Evolutionary conservation across 129 eudicot species (phyloP), one percentile per base, ranked within the genome.

Genomic region (Saussurea involucrata): DNA sequence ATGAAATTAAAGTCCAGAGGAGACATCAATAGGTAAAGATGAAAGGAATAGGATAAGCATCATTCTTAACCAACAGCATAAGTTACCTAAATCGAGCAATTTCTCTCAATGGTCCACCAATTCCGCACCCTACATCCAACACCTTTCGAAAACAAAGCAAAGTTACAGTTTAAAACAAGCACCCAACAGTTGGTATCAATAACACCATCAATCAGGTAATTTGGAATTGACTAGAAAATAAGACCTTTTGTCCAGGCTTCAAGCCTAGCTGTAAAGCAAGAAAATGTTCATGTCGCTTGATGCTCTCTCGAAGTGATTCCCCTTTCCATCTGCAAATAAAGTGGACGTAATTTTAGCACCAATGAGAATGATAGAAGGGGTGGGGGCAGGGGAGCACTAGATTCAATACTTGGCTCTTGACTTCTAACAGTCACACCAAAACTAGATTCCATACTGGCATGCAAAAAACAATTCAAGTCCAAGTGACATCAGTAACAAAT

Each of bases 61-160:
- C 25, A 60, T 21, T 3, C 65, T 20, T 60, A 61, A 11, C 2
- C 53, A 34, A 18, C 24, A 18, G 9, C 71, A 24, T 64, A 20
- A 27, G 63, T 15, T 57, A 95, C 98, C 98, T 95, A 74, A 95
- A 95, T 76, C 92, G 85, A 81, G 99, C 90, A 65, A 95, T 88
- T 92, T 95, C 99, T 61, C 99, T 88, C 70, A 95, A 78, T 13
- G 99, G 97, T 72, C 99, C 99, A 70, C 99, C 97, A 63, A 95
- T 92, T 71, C 99, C 97, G 28, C 99, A 95, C 44, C 97, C 99
- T 7, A 95, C 99, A 86, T 95, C 99, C 92, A 95, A 80, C 49
- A 95, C 95, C 97, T 94, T 69, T 32, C 29, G 13, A 7, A 36
- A 58, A 76, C 40, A 70, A 58, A 49, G 76, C 5, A 66, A 78